Evolutionary conservation across 2,329 filamentous ascomycete species (phyloP).

Genomic region (Aureobasidium sp.): DNA sequence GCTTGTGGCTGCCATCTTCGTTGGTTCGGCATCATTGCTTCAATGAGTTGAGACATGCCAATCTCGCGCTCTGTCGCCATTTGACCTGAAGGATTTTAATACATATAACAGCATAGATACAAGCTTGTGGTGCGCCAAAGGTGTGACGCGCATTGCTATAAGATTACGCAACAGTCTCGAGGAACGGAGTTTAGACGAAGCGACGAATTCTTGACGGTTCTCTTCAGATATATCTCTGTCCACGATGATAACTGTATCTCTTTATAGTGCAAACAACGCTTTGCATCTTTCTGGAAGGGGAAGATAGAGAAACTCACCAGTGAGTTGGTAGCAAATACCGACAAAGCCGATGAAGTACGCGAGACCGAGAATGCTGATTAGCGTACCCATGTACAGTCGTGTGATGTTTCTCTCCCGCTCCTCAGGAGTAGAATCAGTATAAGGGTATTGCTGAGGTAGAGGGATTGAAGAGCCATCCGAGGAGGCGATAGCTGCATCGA

Average conservation of each 20-base stretch:
- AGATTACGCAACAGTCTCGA: not conserved
- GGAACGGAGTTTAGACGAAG: not conserved
- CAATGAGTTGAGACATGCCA: conserved; percentile 80
- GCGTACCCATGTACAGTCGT: conserved; percentile 59
- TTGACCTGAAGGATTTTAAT: conserved; percentile 48
- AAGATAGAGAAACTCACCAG: conserved; percentile 48
- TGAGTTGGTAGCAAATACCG: conserved; percentile 77
- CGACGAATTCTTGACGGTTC: not conserved
- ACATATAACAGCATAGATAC: not conserved
- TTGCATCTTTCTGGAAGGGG: not conserved
- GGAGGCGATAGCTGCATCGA: conserved; percentile 63
- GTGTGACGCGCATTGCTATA: not conserved
- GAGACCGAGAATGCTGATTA: conserved; percentile 70
- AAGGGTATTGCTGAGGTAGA: conserved; percentile 58
- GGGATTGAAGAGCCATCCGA: conserved; percentile 39
- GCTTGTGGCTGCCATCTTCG: conserved; percentile 68
- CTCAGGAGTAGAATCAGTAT: conserved; percentile 60
- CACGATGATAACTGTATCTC: not conserved
- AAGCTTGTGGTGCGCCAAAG: not conserved
- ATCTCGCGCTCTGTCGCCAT: conserved; percentile 78
- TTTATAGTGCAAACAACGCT: not conserved
- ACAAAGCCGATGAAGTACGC: conserved; percentile 73
- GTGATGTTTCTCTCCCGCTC: conserved; percentile 61
- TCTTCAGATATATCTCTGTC: not conserved
- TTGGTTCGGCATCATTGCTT: conserved; percentile 80